These are phyloP conservation scores for Amanita pseudoporphyria DNA, from an alignment of 768 basidiomycete species.

Conservation along the genomic window DNA sequence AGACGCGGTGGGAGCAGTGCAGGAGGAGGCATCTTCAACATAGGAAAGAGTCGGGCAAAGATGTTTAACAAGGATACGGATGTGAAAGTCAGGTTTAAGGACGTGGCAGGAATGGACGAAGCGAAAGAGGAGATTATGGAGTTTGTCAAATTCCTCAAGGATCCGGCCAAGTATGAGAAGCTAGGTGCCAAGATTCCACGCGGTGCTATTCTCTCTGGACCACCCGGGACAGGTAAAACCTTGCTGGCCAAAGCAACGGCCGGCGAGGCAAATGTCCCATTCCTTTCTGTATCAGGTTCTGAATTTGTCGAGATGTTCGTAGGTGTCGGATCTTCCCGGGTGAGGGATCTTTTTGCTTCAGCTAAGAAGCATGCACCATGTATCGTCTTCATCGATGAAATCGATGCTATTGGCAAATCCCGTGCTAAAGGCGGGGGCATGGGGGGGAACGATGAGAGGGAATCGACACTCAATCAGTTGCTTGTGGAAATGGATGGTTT, in stretches of 20 bases:
- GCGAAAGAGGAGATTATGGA: conserved; percentile 99
- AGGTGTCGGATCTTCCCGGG: conserved; percentile 95
- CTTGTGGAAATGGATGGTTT: conserved; percentile 99
- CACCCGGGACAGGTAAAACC: conserved; percentile 98
- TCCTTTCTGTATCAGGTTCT: conserved; percentile 97
- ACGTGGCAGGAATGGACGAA: conserved; percentile 99
- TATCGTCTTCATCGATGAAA: conserved; percentile 99
- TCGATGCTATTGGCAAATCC: conserved; percentile 97
- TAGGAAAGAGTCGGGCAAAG: conserved; percentile 91
- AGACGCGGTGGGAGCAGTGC: conserved; percentile 57
- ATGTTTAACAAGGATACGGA: conserved; percentile 97
- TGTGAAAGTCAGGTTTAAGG: conserved; percentile 87
- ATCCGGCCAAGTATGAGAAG: conserved; percentile 88
- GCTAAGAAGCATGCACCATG: conserved; percentile 97
- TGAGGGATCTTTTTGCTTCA: conserved; percentile 93
- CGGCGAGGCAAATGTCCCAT: conserved; percentile 95
- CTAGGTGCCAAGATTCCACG: conserved; percentile 97
- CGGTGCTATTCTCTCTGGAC: conserved; percentile 89
- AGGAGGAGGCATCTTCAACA: conserved; percentile 89
- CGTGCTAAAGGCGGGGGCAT: conserved; percentile 70
- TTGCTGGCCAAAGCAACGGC: conserved; percentile 97
- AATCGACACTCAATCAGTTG: conserved; percentile 94
- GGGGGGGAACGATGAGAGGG: conserved; percentile 92
- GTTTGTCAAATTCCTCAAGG: conserved; percentile 98
- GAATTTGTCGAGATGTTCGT: conserved; percentile 99